These are phyloP conservation scores for Protea cynaroides DNA, from an alignment of 164 flowering plant genomes.

Conservation along the genomic window DNA sequence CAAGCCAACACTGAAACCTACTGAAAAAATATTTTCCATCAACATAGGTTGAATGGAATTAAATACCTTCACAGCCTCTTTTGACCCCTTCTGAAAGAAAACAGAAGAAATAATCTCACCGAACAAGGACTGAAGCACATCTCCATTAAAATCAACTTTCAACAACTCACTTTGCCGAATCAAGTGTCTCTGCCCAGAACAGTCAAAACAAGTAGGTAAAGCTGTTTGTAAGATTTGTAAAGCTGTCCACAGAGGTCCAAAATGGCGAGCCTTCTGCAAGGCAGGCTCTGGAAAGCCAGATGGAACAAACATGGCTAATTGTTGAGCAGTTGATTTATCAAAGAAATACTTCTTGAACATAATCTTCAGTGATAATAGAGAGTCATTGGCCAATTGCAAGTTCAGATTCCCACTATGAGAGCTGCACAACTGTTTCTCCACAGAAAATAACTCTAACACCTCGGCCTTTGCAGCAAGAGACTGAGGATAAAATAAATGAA, in stretches of 20 bases:
- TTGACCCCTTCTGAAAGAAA: constrained; percentile 58
- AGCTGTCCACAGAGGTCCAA: constrained; percentile 59
- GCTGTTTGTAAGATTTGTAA: constrained; percentile 57
- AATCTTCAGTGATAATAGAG: constrained; percentile 59
- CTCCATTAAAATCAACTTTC: constrained; percentile 38
- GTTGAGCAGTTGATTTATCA: constrained; percentile 43
- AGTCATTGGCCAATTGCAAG: constrained; percentile 72
- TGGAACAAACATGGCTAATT: constrained; percentile 61
- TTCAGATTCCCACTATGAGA: constrained; percentile 80
- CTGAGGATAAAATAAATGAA: constrained; percentile 88
- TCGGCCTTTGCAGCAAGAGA: constrained; percentile 89
- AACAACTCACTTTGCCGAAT: constrained; percentile 48
- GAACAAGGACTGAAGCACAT: constrained; percentile 31
- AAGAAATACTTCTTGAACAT: constrained; percentile 45
- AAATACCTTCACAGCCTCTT: constrained; percentile 55
- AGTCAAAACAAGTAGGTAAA: constrained; percentile 52
- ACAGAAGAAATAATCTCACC: constrained; percentile 55
- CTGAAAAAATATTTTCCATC: constrained; percentile 62
- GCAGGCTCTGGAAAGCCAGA: constrained; percentile 48
- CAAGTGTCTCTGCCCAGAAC: constrained; percentile 42
- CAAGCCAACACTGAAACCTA: constrained; percentile 70
- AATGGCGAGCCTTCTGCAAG: constrained; percentile 27
- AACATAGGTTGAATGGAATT: constrained; percentile 69
- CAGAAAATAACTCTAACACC: constrained; percentile 79
- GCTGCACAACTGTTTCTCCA: constrained; percentile 83